Evolutionary conservation across 148 eudicot genomes (phyloP).

Genomic region (Vaccinium darrowii): DNA sequence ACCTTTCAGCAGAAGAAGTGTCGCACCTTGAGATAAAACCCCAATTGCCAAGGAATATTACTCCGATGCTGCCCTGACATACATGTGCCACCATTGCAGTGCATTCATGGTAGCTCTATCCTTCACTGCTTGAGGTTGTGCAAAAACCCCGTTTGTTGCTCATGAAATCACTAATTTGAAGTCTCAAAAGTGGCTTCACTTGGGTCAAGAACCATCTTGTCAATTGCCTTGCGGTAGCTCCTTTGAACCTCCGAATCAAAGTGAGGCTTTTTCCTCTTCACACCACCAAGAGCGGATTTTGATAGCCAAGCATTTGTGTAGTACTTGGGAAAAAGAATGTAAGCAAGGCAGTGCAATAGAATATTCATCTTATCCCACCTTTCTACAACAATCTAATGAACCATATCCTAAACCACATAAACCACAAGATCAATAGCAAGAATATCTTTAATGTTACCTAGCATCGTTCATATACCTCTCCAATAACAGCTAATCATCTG

Average conservation of each 20-base stretch:
- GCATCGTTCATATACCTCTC: constrained; percentile 11
- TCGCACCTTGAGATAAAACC: constrained; percentile 14
- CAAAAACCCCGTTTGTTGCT: no score
- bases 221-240: constrained; percentile 9
- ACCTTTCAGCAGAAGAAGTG: no score
- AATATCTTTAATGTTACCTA: not conserved
- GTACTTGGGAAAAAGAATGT: constrained; percentile 5
- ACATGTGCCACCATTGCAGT: not conserved
- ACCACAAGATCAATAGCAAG: not conserved
- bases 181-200: no score
- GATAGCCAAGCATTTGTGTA: constrained; percentile 1
- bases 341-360: constrained; percentile 19
- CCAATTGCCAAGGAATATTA: not conserved
- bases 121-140: not conserved
- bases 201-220: not conserved
- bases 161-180: no score
- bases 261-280: not conserved
- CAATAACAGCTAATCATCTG: no score
- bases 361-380: constrained; percentile 17
- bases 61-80: not conserved
- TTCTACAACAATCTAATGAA: not conserved
- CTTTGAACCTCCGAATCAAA: not conserved
- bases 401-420: no score
- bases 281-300: not conserved
- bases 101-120: constrained; percentile 9